Base-by-base conservation (phyloP, 306 rosid genomes). In the Astragalus membranaceus region DNA sequence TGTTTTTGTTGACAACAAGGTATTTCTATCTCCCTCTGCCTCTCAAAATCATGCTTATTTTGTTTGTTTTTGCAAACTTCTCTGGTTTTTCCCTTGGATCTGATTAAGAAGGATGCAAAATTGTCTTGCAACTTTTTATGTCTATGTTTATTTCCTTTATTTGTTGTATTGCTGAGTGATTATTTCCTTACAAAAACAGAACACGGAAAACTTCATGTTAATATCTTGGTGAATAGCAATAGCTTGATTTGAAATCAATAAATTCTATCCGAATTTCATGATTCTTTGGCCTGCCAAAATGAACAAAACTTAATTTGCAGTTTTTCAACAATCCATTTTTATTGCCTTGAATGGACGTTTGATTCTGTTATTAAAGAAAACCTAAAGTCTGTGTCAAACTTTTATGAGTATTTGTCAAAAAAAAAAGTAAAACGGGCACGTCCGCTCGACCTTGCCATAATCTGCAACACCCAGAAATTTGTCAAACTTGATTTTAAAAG, bases 1-100 rank as follows among this genome's bases (percentile, higher is more conserved):
- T 7, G 68, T 78, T 69, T 81, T 90, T 44, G 74, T 85, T 46
- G 98, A 93, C 80, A 48, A 65, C 5, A 82, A 88, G 98, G 97
- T 90, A 67, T 43, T 3, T 60, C 11, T 39, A 35, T 6, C 8
- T 8, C 13, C 2, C 7, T 30, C 11, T 63, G 14, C 6, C 65
- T 13, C 20, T 56, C 6, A 12, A 48, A 66, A 35, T n/a, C 39
- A 7, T 59, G 9, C 26, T 76, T 48, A 36, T 9, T 65, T 54
- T 47, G 26, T 15, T 8, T 54, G 12, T 29, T 56, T 61, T 36
- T 36, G 53, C 10, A 35, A 37, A 13, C 5, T 7, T 13, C 66
- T 67, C 48, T 11, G n/a, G n/a, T 30, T 69, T 69, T 0, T 1
- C 32, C 48, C 7, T 12, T 56, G 15, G 70, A 37, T 81, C 64